These are phyloP conservation scores for Wallacemonas sp. DNA, from an alignment of 208 protist species.

Conservation along the genomic window DNA sequence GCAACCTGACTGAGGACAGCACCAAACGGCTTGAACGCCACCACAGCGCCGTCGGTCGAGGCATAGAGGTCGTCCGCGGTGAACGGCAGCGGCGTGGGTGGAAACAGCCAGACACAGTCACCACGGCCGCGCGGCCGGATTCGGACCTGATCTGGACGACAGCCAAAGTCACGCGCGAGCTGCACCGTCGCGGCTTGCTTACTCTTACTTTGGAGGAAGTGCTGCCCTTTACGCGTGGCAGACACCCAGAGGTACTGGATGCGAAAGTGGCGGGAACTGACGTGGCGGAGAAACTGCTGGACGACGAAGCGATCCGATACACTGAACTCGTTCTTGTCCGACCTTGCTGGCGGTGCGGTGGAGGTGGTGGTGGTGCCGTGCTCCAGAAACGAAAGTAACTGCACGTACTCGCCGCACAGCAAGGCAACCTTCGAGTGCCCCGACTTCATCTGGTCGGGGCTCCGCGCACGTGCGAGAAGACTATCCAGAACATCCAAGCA, in stretches of 20 bases:
- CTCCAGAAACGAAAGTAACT: slow-evolving; percentile 21
- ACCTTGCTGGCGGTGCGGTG: too few species aligned
- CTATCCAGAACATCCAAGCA: slow-evolving; percentile 17
- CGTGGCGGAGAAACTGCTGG: slow-evolving; percentile 12
- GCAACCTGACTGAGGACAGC: neutral
- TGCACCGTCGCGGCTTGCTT: neutral
- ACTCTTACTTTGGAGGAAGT: neutral
- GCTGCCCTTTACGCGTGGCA: neutral
- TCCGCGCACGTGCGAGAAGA: neutral
- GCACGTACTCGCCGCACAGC: slow-evolving; percentile 18
- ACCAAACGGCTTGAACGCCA: slow-evolving; percentile 2
- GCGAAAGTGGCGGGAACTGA: neutral
- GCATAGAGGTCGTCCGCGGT: neutral
- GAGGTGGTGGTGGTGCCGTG: too few species aligned
- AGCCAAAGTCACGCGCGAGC: slow-evolving; percentile 4
- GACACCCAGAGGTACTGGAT: neutral
- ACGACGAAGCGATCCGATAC: slow-evolving; percentile 7
- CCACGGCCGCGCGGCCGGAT: neutral
- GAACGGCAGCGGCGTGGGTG: neutral
- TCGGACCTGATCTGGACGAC: neutral
- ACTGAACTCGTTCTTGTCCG: too few species aligned
- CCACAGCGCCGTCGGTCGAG: neutral
- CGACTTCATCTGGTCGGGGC: neutral
- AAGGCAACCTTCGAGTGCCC: neutral
- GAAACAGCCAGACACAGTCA: neutral